A percentile compares a stretch with the other conserved stretches of the same genome.
Conservation (phyloP, 2,329 filamentous ascomycete species). For the Lecanicillium sp. region DNA sequence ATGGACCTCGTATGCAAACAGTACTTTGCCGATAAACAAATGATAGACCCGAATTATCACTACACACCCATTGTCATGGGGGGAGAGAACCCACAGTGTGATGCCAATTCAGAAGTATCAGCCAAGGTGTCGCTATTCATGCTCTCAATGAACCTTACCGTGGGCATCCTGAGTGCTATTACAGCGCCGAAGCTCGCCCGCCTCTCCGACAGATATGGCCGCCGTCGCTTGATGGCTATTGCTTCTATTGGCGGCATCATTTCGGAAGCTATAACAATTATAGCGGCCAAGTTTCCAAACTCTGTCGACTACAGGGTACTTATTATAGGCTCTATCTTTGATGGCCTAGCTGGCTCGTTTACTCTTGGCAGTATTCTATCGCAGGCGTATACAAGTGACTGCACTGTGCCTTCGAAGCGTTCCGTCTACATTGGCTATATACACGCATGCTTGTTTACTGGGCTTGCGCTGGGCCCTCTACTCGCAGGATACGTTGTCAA, state of each 20-base stretch:
- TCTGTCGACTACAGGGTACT: conserved; percentile 69
- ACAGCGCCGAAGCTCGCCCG: conserved; percentile 76
- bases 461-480: conserved; percentile 81
- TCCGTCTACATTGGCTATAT: conserved; percentile 83
- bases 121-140: conserved; percentile 69
- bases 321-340: conserved; percentile 65
- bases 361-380: conserved; percentile 68
- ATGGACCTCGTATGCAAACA: conserved; percentile 74
- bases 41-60: conserved; percentile 48
- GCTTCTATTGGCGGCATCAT: conserved; percentile 67
- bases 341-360: conserved; percentile 83
- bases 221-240: conserved; percentile 64
- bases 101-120: conserved; percentile 64
- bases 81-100: conserved; percentile 69
- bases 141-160: conserved; percentile 64
- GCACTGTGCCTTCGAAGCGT: conserved; percentile 69
- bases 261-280: conserved; percentile 67
- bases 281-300: conserved; percentile 69
- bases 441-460: conserved; percentile 79
- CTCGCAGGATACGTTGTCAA: conserved; percentile 73
- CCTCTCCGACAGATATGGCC: conserved; percentile 79
- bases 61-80: conserved; percentile 59
- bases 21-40: conserved; percentile 64
- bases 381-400: conserved; percentile 85
- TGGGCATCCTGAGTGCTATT: conserved; percentile 71